Evolutionary conservation across 2,329 filamentous ascomycete genomes (phyloP), one percentile per base, ranked within the genome.

Genomic region (Cladosporium halotolerans): DNA sequence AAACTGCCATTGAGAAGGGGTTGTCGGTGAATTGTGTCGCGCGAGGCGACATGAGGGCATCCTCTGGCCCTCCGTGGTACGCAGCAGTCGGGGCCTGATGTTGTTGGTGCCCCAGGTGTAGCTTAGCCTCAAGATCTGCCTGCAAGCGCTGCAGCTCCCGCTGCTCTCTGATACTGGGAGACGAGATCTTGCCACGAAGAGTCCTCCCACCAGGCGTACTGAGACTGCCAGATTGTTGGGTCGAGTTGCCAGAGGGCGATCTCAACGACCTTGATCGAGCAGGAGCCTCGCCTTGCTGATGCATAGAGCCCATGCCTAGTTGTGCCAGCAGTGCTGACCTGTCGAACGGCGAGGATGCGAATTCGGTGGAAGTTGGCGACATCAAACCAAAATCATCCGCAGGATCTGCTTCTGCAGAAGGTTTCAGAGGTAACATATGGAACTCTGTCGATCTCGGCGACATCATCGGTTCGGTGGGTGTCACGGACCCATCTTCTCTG

Each of bases 1-100:
- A 39, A 61, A 55, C 28, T 9, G 68, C 63, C 1, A 64, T 51
- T 52, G 81, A 80, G 46, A 87, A 75, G 1, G 83, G 81, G 56
- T 86, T 85, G 57, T 78, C 81, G 2, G 84, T 89, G 75, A 90
- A 90, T 13, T 84, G 81, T 62, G 86, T 84, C 1, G 77, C 83
- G 41, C 86, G 79, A 0, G 88, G 87, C 2, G 86, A 89, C 76
- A 89, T 78, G 9, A 88, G 70, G 10, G 82, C 74, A 44, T 82
- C 78, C 32, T 64, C 59, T 31, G 55, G 45, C 5, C 50, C 39
- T 33, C 47, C 46, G n/a, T 28, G 28, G 39, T 46, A 6, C 16
- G 9, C 45, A 45, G 11, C 33, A 4, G 19, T 9, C 4, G 45
- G 9, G 11, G 18, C 23, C 3, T 44, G 39, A 8, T 36, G 49